Evolutionary conservation across 306 rosid genomes (phyloP).

Genomic region (Vachellia pachyceras): DNA sequence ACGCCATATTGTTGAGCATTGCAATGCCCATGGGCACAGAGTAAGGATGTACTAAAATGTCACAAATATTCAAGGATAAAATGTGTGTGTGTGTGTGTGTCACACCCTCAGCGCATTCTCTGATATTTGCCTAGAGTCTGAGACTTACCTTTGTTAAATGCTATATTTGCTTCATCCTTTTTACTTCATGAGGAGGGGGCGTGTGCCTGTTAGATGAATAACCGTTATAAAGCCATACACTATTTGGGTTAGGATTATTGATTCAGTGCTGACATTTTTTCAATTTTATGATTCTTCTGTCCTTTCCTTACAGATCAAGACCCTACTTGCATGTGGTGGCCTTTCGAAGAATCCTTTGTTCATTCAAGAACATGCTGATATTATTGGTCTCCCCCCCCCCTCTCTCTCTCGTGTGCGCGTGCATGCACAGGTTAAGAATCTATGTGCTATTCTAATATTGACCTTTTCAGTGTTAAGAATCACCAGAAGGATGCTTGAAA

Average conservation of each 20-base stretch:
- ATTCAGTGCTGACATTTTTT: constrained; percentile 30
- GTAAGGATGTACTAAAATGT: constrained; percentile 57
- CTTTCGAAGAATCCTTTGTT: constrained; percentile 79
- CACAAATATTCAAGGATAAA: constrained; percentile 39
- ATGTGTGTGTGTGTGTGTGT: not conserved
- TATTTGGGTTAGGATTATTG: constrained; percentile 20
- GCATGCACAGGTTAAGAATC: not conserved
- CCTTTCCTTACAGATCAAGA: constrained; percentile 68
- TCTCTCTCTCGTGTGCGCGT: not conserved
- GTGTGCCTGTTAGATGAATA: not conserved
- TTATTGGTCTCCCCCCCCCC: constrained; percentile 61
- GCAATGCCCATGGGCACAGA: constrained; percentile 89
- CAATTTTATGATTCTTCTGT: constrained; percentile 28
- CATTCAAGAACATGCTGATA: constrained; percentile 95
- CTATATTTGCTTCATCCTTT: not conserved
- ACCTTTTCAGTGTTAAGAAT: constrained; percentile 13
- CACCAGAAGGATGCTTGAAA: constrained; percentile 18
- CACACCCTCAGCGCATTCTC: constrained; percentile 20
- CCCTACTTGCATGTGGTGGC: constrained; percentile 97
- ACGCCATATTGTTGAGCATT: constrained; percentile 96
- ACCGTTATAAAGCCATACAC: not conserved
- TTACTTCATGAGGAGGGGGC: constrained; percentile 18
- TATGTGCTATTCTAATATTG: constrained; percentile 25
- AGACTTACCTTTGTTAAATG: constrained; percentile 20
- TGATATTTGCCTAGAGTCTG: not conserved